phyloP scores from a whole-genome alignment of 2,329 filamentous ascomycete species.

The Dothideomycetidae sp. region DNA sequence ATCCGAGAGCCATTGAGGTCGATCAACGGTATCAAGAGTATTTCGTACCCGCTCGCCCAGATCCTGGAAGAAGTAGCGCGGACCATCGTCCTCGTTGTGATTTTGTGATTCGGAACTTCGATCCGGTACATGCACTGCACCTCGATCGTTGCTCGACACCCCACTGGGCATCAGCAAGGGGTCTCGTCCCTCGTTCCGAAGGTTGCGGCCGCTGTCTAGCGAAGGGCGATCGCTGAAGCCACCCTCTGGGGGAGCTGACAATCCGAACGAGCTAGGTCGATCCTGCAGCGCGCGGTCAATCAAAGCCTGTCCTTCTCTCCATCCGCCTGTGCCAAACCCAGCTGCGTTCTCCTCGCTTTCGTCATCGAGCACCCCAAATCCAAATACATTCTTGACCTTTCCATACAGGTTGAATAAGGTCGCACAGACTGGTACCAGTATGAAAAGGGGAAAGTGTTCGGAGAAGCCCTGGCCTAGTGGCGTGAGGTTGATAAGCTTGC shows the following conservation, averaged over 20 bases:
- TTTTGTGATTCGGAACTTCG: constrained; percentile 10
- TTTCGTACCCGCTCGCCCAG: constrained; percentile 80
- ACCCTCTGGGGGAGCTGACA: constrained; percentile 13
- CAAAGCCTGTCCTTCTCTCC: constrained; percentile 81
- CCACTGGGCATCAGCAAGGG: constrained; percentile 4
- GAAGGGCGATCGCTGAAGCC: constrained; percentile 10
- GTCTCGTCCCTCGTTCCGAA: constrained; percentile 2
- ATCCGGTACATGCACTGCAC: constrained; percentile 1
- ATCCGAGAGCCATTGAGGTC: constrained; percentile 70
- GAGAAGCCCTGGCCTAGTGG: constrained; percentile 73
- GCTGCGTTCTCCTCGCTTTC: constrained; percentile 52
- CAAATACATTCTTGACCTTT: constrained; percentile 58
- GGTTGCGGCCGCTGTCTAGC: constrained; percentile 3
- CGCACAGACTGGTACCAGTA: constrained; percentile 72
- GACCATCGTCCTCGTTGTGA: constrained; percentile 49
- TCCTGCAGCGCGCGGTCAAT: constrained; percentile 63
- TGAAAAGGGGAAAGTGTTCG: constrained; percentile 73
- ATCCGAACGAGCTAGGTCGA: constrained; percentile 25
- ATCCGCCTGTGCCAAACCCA: constrained; percentile 63
- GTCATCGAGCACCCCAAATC: constrained; percentile 65
- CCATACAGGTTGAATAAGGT: constrained; percentile 85
- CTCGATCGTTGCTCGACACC: constrained; percentile 1
- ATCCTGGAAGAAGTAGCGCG: constrained; percentile 63
- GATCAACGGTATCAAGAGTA: constrained; percentile 70
- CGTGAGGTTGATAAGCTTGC: constrained; percentile 68